phyloP scores from a whole-genome alignment of 1,139 yeast species.

The Yarrowia galli region DNA sequence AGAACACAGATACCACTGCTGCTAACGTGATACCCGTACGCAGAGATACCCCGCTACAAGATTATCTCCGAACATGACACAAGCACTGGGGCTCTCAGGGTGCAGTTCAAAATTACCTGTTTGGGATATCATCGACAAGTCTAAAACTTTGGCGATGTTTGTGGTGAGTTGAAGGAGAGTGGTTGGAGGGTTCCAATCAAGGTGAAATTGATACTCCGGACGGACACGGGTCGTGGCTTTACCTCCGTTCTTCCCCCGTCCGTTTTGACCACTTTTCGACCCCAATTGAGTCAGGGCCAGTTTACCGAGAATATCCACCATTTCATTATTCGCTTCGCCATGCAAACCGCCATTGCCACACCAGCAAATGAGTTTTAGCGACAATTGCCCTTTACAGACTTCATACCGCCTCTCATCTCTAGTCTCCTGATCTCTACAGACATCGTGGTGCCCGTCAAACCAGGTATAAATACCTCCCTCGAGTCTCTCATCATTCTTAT shows the following conservation, averaged over 20 bases:
- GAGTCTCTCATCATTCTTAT: constrained; percentile 1
- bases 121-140: constrained; percentile 26
- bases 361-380: neutral
- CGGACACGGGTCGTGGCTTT: no score
- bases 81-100: neutral
- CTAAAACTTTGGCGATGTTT: constrained; percentile 1
- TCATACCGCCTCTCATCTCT: constrained; percentile 1
- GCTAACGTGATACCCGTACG: neutral
- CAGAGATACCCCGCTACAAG: neutral
- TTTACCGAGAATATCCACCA: neutral
- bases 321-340: neutral
- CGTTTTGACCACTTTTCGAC: neutral
- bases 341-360: constrained; percentile 11
- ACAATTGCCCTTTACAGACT: constrained; percentile 10
- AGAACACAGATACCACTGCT: neutral
- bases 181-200: no score
- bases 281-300: neutral
- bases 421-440: neutral
- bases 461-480: constrained; percentile 14
- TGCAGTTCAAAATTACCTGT: neutral
- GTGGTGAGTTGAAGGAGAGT: neutral
- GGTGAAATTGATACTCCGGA: no score
- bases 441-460: neutral
- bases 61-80: neutral
- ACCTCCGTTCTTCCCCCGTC: neutral